A percentile compares a stretch with the other conserved stretches of the same genome.
Conservation (phyloP, 768 basidiomycete genomes). For the Psilocybe sp. region DNA sequence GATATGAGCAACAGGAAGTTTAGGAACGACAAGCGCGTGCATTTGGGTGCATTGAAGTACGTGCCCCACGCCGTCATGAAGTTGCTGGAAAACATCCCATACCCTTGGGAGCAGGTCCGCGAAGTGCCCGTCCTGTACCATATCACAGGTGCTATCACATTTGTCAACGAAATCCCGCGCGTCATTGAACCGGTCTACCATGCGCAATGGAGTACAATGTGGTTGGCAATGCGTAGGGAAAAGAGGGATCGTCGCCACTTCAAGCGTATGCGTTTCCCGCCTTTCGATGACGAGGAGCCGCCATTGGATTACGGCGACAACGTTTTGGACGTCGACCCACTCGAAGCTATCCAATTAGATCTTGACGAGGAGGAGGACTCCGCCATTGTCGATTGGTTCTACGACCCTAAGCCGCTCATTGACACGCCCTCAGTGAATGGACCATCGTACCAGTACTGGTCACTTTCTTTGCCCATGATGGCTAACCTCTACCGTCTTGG, state of each 20-base stretch:
- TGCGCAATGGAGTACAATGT: slow-evolving; percentile 99
- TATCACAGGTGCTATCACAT: slow-evolving; percentile 98
- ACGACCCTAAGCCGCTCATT: slow-evolving; percentile 91
- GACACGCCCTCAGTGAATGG: slow-evolving; percentile 93
- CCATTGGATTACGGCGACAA: slow-evolving; percentile 99
- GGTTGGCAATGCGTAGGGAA: slow-evolving; percentile 98
- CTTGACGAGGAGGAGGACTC: slow-evolving; percentile 89
- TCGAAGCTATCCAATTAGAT: slow-evolving; percentile 97
- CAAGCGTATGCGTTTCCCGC: slow-evolving; percentile 99
- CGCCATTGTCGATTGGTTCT: slow-evolving; percentile 97
- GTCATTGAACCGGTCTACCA: slow-evolving; percentile 98
- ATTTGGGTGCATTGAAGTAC: slow-evolving; percentile 96
- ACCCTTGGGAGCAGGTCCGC: slow-evolving; percentile 98
- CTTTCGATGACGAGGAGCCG: slow-evolving; percentile 99
- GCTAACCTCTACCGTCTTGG: slow-evolving; percentile 96
- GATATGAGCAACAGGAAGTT: slow-evolving; percentile 99
- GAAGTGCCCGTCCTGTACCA: slow-evolving; percentile 99
- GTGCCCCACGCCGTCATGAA: slow-evolving; percentile 99
- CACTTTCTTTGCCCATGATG: slow-evolving; percentile 90
- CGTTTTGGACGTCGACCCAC: slow-evolving; percentile 93
- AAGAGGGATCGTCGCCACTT: slow-evolving; percentile 98
- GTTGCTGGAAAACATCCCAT: slow-evolving; percentile 96
- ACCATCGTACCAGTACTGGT: slow-evolving; percentile 90
- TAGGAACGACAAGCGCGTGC: slow-evolving; percentile 98
- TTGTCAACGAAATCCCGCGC: slow-evolving; percentile 97